Percentiles rank a stretch among this genome's conserved stretches.
These are phyloP conservation scores for Termitomyces sp. DNA, from an alignment of 768 basidiomycete species.

Conservation along the genomic window DNA sequence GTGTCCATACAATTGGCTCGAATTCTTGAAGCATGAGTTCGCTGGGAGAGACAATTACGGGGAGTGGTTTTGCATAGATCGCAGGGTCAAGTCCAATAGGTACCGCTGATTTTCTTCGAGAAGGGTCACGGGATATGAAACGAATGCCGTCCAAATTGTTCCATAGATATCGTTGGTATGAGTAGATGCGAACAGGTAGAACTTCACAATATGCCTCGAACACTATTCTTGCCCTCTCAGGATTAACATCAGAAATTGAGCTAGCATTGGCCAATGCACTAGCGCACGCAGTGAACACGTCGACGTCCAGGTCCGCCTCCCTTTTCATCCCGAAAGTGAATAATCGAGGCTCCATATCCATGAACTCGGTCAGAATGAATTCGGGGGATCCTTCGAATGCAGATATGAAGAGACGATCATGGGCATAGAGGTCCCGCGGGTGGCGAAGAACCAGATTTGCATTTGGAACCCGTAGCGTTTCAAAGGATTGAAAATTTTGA, in stretches of 20 bases:
- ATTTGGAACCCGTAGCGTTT: constrained; percentile 28
- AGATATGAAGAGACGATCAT: constrained; percentile 28
- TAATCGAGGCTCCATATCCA: constrained; percentile 23
- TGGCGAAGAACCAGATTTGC: constrained; percentile 16
- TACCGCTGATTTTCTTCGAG: background rate
- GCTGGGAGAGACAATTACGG: constrained; percentile 29
- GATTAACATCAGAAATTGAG: constrained; percentile 5
- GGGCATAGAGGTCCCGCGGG: constrained; percentile 27
- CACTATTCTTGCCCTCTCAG: constrained; percentile 22
- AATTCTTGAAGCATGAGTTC: constrained; percentile 31
- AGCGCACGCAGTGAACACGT: constrained; percentile 31
- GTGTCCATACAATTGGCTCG: constrained; percentile 44
- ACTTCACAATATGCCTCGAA: constrained; percentile 28
- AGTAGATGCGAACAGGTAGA: constrained; percentile 24
- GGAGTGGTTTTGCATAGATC: constrained; percentile 22
- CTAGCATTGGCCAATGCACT: constrained; percentile 21
- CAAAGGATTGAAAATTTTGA: background rate
- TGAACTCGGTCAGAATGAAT: constrained; percentile 26
- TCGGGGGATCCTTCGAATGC: constrained; percentile 25
- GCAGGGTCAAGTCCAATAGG: constrained; percentile 13
- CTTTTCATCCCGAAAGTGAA: constrained; percentile 24
- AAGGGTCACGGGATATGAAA: constrained; percentile 35
- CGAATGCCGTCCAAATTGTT: constrained; percentile 22
- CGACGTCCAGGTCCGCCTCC: constrained; percentile 22
- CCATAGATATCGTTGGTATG: constrained; percentile 19